Evolutionary conservation across 495 filamentous ascomycete species (phyloP), one percentile per base, ranked within the genome.

Genomic region (Aspergillus nanangensis): DNA sequence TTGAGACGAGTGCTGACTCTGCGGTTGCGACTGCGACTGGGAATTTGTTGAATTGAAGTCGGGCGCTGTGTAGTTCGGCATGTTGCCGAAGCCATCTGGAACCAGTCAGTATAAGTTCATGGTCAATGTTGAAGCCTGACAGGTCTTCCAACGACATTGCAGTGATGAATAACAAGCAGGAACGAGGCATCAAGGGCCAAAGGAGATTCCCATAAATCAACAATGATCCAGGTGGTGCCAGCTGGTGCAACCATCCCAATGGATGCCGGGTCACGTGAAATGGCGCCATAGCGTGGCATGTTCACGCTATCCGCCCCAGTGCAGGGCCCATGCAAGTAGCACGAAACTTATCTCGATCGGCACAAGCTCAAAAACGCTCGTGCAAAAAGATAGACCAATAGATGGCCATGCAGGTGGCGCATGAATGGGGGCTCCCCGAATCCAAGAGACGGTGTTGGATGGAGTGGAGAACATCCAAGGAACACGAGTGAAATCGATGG

Each of bases 81-180:
- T 62, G 42, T 61, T 63, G 52, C 45, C 56, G 17, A 74, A 51
- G 24, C 69, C 70, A 51, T 69, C 60, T 62, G 49, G 35, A 8
- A 33, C 42, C 35, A 34, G 50, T 55, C 51, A 55, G 56, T 41
- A 11, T 7, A 39, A 23, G 24, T 45, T 55, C 43, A 44, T 44
- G 10, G 11, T 44, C 27, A 23, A n/a, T n/a, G n/a, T n/a, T n/a
- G n/a, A n/a, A n/a, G n/a, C n/a, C n/a, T n/a, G n/a, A n/a, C n/a
- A n/a, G n/a, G n/a, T n/a, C n/a, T n/a, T n/a, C n/a, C n/a, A n/a
- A n/a, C n/a, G n/a, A n/a, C n/a, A n/a, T n/a, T n/a, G n/a, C n/a
- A n/a, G n/a, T n/a, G n/a, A n/a, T n/a, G n/a, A n/a, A n/a, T n/a
- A n/a, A n/a, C n/a, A n/a, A n/a, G n/a, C 25, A 29, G 25, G 25